phyloP scores from a whole-genome alignment of 495 filamentous ascomycete genomes.

The Penicillium roqueforti region DNA sequence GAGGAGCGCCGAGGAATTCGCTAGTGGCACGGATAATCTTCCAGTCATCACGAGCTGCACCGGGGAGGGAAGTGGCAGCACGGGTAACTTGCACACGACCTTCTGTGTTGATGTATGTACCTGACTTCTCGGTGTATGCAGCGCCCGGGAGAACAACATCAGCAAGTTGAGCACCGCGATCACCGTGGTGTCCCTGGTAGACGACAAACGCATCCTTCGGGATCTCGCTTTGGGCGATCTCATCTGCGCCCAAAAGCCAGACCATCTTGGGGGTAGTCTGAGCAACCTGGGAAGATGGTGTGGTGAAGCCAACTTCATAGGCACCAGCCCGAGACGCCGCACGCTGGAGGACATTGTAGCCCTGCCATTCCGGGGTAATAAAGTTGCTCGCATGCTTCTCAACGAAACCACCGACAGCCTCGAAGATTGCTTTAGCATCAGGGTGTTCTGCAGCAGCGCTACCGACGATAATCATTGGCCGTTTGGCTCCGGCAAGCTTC shows the following conservation, averaged over 20 bases:
- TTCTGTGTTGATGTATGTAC: slow-evolving; percentile 95
- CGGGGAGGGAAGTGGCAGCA: slow-evolving; percentile 76
- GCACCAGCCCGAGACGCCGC: slow-evolving; percentile 87
- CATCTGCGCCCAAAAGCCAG: slow-evolving; percentile 95
- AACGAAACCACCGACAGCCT: slow-evolving; percentile 80
- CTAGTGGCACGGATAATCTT: slow-evolving; percentile 91
- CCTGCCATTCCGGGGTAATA: slow-evolving; percentile 87
- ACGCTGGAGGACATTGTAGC: slow-evolving; percentile 93
- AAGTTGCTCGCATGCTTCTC: slow-evolving; percentile 90
- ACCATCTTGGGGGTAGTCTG: slow-evolving; percentile 85
- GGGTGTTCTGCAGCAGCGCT: slow-evolving; percentile 83
- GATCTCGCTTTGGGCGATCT: slow-evolving; percentile 72
- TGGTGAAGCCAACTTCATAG: slow-evolving; percentile 91
- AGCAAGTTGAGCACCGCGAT: slow-evolving; percentile 84
- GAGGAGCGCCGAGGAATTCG: slow-evolving; percentile 81
- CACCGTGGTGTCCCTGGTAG: slow-evolving; percentile 98
- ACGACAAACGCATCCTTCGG: slow-evolving; percentile 93
- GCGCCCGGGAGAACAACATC: slow-evolving; percentile 92
- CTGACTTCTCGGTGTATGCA: slow-evolving; percentile 96
- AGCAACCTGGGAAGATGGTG: slow-evolving; percentile 71
- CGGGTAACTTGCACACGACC: slow-evolving; percentile 91
- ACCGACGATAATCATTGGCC: slow-evolving; percentile 93
- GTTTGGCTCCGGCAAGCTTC: slow-evolving; percentile 81
- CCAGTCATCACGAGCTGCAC: slow-evolving; percentile 93
- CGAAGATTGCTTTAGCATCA: slow-evolving; percentile 89